These are phyloP conservation scores for Xylariaceae sp. DNA, from an alignment of 2,329 filamentous ascomycete species.

Conservation along the genomic window DNA sequence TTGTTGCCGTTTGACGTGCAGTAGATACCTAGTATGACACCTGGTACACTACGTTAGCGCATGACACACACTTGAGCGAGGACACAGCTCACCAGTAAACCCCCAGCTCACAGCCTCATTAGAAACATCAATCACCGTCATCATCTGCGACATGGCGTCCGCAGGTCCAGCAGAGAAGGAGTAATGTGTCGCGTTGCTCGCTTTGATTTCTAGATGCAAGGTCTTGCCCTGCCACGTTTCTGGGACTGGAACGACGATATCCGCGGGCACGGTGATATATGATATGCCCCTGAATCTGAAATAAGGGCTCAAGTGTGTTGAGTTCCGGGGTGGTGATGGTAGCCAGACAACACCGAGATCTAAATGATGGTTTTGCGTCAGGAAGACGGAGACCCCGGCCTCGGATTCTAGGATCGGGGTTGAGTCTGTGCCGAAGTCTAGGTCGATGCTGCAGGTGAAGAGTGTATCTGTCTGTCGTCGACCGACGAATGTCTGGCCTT, in stretches of 20 bases:
- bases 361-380: conserved; percentile 51
- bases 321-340: conserved; percentile 18
- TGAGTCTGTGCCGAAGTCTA: conserved; percentile 38
- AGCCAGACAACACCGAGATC: conserved; percentile 42
- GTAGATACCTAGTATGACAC: conserved; percentile 48
- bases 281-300: conserved; percentile 44
- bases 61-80: neutral
- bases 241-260: conserved; percentile 37
- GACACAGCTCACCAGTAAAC: conserved; percentile 33
- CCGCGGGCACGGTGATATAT: conserved; percentile 35
- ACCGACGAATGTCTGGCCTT: conserved; percentile 50
- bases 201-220: conserved; percentile 40
- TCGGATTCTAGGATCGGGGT: conserved; percentile 38
- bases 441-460: conserved; percentile 46
- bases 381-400: conserved; percentile 49
- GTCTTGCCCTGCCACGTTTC: conserved; percentile 31
- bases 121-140: conserved; percentile 30
- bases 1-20: conserved; percentile 48
- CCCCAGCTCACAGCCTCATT: conserved; percentile 38
- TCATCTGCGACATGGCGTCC: conserved; percentile 27
- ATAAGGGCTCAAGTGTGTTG: conserved; percentile 32
- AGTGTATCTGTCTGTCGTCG: conserved; percentile 52
- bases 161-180: conserved; percentile 36
- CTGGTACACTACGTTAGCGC: conserved; percentile 22
- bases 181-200: conserved; percentile 44